phyloP scores from a whole-genome alignment of 2,329 filamentous ascomycete species.

The Colletotrichum sp. region DNA sequence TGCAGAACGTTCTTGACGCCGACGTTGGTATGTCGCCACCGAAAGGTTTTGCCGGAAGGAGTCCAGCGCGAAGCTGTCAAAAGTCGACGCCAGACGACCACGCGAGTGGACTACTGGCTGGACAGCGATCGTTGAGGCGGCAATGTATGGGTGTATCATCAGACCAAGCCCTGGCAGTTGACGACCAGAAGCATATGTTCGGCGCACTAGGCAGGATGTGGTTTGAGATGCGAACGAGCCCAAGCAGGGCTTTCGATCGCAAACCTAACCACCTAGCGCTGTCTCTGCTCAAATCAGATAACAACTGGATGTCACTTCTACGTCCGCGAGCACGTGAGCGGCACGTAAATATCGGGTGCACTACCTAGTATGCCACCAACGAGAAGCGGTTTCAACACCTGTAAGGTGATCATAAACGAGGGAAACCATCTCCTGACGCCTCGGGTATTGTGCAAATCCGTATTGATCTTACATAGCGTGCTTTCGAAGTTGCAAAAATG shows the following conservation, averaged over 20 bases:
- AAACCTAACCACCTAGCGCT: background rate
- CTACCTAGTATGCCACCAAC: background rate
- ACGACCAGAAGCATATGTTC: background rate
- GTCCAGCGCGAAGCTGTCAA: background rate
- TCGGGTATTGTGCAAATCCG: background rate
- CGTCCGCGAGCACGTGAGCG: background rate
- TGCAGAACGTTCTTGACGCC: background rate
- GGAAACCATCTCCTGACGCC: background rate
- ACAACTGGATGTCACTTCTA: background rate
- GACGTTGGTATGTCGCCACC: background rate
- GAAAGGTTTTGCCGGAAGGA: background rate
- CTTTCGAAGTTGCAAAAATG: background rate
- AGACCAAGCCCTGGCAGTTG: background rate
- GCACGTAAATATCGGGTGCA: background rate
- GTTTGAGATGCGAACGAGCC: background rate
- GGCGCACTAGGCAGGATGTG: background rate
- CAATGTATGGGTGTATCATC: background rate
- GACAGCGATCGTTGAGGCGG: background rate
- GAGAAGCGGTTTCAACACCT: background rate
- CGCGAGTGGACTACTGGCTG: background rate
- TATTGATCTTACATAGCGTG: background rate
- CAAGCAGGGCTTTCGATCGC: background rate
- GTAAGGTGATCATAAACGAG: background rate
- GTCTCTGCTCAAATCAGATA: background rate
- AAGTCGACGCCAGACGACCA: background rate